Evolutionary conservation across 2,329 filamentous ascomycete genomes (phyloP), one percentile per base, ranked within the genome.

Genomic region (Sordariomycetes sp.): DNA sequence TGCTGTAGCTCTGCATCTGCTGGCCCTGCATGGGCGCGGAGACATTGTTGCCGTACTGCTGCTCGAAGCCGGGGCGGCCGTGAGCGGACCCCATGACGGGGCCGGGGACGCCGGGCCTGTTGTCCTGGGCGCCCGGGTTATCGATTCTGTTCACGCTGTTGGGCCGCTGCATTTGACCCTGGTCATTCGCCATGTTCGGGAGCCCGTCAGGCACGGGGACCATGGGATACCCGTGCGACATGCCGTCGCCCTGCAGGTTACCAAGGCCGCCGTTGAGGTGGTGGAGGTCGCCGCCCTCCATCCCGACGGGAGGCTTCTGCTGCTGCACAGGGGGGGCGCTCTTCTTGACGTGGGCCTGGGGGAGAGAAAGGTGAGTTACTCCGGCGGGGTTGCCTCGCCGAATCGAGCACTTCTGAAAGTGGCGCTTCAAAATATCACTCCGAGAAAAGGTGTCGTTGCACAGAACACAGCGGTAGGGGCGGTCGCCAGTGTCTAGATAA

Each of bases 401-500:
- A 62, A 96, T 90, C 45, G 94, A 96, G 76, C 94, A 99, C 77
- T 99, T 99, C 72, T 96, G 91, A 74, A 97, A 99, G 75, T 99
- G 94, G 62, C 94, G 89, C 79, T 99, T 99, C 66, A 99, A 76
- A 63, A 99, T 97, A 69, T 99, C 94, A 78, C 90, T 96, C 70
- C 94, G 86, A 54, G 90, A 96, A 74, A 99, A 99, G 36, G 91
- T 97, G 72, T 97, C 94, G 71, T 94, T 90, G 78, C 94, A 99
- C 55, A 99, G 79, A 63, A 95, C 89, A 74, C 94, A 99, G 84
- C 95, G 95, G 76, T 99, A 99, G 58, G 94, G 94, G 63, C 94
- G 89, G 71, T 97, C 92, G 67, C 94, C 94, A 61, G 94, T 97
- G 76, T 99, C 92, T 96, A 65, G 52, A n/a, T 17, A 39, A 39